Evolutionary conservation across 345 rosid genomes (phyloP).

Genomic region (Zanthoxylum bungeanum): DNA sequence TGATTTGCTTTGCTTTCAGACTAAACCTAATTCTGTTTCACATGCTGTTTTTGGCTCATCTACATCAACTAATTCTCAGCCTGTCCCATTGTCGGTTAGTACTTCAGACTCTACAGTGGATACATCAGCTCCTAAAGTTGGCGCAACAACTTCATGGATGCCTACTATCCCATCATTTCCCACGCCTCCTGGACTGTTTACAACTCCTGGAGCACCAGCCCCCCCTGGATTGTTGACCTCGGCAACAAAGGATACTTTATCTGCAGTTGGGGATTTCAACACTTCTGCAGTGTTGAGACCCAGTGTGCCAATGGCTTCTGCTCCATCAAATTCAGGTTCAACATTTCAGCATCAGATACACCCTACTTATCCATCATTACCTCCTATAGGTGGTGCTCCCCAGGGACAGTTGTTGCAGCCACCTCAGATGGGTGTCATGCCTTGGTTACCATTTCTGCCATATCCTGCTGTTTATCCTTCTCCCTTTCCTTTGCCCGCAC

Average conservation of each 20-base stretch:
- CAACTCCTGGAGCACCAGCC: constrained; percentile 28
- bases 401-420: constrained; percentile 82
- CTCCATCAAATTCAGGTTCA: constrained; percentile 41
- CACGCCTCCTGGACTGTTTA: constrained; percentile 39
- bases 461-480: constrained; percentile 63
- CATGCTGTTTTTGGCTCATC: constrained; percentile 34
- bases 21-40: constrained; percentile 26
- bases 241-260: constrained; percentile 28
- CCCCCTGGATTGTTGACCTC: constrained; percentile 43
- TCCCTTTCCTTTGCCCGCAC: constrained; percentile 49
- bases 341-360: constrained; percentile 56
- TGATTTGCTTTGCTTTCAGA: constrained; percentile 32
- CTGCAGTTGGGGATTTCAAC: constrained; percentile 42
- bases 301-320: constrained; percentile 32
- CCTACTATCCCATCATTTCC: constrained; percentile 35
- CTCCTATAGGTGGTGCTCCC: constrained; percentile 55
- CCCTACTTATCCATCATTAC: constrained; percentile 56
- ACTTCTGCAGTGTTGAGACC: constrained; percentile 44
- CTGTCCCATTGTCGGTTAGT: constrained; percentile 34
- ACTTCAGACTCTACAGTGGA: constrained; percentile 29
- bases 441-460: constrained; percentile 56
- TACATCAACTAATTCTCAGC: constrained; percentile 34
- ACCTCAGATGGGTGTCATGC: constrained; percentile 57
- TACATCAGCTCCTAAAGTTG: constrained; percentile 26
- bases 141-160: constrained; percentile 33